Evolutionary conservation across 371 early-diverging fungal genomes (phyloP).

Genomic region (Mucor velutinosus): DNA sequence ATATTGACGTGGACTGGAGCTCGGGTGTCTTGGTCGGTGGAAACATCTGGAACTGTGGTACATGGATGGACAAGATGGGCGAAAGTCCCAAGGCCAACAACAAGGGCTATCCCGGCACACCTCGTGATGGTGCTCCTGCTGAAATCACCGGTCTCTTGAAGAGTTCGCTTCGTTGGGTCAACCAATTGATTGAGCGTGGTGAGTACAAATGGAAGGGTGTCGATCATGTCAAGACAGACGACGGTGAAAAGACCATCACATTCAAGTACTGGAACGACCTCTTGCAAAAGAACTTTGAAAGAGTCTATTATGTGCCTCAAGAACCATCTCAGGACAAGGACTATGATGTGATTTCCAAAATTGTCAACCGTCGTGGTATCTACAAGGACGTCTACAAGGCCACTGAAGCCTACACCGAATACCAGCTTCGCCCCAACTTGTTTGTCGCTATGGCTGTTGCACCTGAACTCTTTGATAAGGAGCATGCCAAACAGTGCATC

Average conservation of each 20-base stretch:
- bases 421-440: constrained; percentile 93
- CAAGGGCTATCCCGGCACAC: constrained; percentile 90
- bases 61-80: constrained; percentile 99
- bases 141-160: constrained; percentile 93
- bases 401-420: constrained; percentile 77
- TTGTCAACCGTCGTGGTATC: constrained; percentile 91
- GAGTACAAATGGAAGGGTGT: constrained; percentile 55
- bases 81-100: constrained; percentile 91
- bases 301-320: constrained; percentile 83
- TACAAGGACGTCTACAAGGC: constrained; percentile 91
- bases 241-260: constrained; percentile 37
- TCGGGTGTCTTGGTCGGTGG: constrained; percentile 91
- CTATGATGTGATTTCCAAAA: constrained; percentile 63
- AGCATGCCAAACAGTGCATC: constrained; percentile 77
- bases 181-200: constrained; percentile 48
- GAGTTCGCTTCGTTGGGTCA: constrained; percentile 82
- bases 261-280: constrained; percentile 80
- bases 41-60: constrained; percentile 93
- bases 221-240: constrained; percentile 26
- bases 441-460: constrained; percentile 92
- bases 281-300: constrained; percentile 84
- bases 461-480: constrained; percentile 85
- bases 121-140: constrained; percentile 91
- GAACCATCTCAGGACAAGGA: constrained; percentile 54
- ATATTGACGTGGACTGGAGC: constrained; percentile 66